Conservation (phyloP, 78 protist genomes). For the Emiliania huxleyi region DNA sequence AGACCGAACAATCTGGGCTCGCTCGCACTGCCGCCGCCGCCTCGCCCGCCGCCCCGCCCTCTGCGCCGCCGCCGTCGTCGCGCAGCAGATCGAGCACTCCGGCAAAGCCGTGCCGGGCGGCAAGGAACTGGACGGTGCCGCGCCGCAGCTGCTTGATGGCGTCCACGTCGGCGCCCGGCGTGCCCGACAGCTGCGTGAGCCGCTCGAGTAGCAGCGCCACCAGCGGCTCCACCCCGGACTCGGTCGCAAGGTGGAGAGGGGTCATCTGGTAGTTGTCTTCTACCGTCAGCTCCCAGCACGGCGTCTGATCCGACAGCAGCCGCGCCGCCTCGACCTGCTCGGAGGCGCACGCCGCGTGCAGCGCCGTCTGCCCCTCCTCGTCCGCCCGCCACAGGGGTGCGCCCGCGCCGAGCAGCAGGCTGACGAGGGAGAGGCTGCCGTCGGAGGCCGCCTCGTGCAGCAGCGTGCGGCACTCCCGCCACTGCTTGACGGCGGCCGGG, state of each 20-base stretch:
- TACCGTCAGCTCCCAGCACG: background rate
- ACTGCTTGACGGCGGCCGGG: background rate
- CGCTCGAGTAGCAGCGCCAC: background rate
- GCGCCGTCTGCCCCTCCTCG: background rate
- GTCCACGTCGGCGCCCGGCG: background rate
- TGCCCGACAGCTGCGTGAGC: background rate
- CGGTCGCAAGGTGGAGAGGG: background rate
- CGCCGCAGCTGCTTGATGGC: background rate
- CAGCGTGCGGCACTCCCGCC: background rate
- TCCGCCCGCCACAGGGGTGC: background rate
- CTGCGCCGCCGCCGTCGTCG: no score
- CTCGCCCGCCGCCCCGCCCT: no score
- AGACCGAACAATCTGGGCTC: no score
- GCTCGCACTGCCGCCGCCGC: no score
- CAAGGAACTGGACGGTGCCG: background rate
- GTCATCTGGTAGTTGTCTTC: background rate
- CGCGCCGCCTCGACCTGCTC: background rate
- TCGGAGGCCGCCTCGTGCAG: background rate
- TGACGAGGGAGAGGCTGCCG: background rate
- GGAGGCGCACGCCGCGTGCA: background rate
- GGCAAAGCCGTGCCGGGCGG: background rate
- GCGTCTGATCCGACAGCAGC: background rate
- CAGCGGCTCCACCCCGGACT: background rate
- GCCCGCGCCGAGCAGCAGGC: background rate
- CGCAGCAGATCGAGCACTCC: background rate